These are phyloP conservation scores for Pichia nakasei DNA, from an alignment of 805 yeast genomes.

Conservation along the genomic window DNA sequence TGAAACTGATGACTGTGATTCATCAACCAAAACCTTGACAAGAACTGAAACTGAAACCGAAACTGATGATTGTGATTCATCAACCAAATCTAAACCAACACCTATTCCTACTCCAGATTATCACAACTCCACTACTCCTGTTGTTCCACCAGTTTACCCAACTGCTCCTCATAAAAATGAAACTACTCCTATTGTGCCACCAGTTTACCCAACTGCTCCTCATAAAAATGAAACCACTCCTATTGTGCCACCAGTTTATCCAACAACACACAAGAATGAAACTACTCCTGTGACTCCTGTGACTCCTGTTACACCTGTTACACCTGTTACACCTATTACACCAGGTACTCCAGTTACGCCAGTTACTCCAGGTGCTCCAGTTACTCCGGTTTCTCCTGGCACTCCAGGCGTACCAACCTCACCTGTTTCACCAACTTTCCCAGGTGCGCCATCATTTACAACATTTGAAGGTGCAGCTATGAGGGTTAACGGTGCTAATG, in stretches of 20 bases:
- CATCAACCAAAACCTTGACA: background rate
- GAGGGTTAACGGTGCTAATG: background rate
- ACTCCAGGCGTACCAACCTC: background rate
- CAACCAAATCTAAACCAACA: background rate
- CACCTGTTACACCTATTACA: background rate
- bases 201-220: conserved; percentile 1
- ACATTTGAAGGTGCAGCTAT: conserved; percentile 3
- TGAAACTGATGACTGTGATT: conserved; percentile 2
- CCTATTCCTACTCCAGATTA: background rate
- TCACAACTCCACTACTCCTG: background rate
- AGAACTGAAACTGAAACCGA: background rate
- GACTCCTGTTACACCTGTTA: background rate
- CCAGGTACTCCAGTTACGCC: background rate
- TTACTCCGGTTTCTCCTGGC: background rate
- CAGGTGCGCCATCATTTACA: conserved; percentile 1
- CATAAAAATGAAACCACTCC: background rate
- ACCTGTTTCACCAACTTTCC: background rate
- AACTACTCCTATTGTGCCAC: background rate
- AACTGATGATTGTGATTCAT: conserved; percentile 4
- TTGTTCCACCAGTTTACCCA: background rate
- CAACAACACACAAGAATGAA: background rate
- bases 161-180: background rate
- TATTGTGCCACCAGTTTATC: background rate
- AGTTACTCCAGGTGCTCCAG: background rate
- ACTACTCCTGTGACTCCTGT: background rate